Base-by-base conservation (phyloP, 2,329 filamentous ascomycete species). In the Verticillium klebahnii region DNA sequence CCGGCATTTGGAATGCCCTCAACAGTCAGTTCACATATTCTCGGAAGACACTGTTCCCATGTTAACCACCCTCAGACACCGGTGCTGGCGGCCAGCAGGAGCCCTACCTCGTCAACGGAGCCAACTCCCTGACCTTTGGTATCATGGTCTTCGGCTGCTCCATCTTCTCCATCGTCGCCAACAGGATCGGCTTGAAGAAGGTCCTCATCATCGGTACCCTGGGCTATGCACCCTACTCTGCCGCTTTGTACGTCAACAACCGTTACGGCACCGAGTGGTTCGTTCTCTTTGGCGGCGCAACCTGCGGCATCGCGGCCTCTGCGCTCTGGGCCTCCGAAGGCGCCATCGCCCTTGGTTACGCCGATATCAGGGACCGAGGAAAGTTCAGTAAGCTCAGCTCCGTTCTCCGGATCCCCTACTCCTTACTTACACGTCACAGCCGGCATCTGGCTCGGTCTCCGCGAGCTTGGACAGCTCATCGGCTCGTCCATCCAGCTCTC, bases 111-210 rank as follows among this genome's bases (percentile, higher is more conserved):
- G 85, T 92, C 57, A 91, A 90, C 67, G 82, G 85, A 0, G 87
- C 87, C 14, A 92, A 92, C 67, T 85, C 89, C 0, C 72, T 91
- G 37, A 90, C 88, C 0, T 92, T 92, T 68, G 78, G 74, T 2
- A 77, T 82, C 65, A 82, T 83, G 78, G 74, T 78, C 7, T 77
- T 80, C 25, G 73, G 73, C 2, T 78, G 77, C 61, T 74, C 75
- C 1, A 60, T 78, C 17, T 78, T 77, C 37, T 72, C 73, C 17
- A 69, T 78, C 36, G 68, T 78, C 2, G 73, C 73, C 57, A 78
- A 78, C 66, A 71, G 71, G 52, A 76, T 70, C 11, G 70, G 70
- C 0, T 65, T 72, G 2, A 76, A 76, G 52, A 71, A 68, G 15
- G 73, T 75, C 0, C 68, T 82, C 1, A 68, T 80, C 9, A 70